These are phyloP conservation scores for Metschnikowia corniflorae DNA, from an alignment of 805 yeast species.

Conservation along the genomic window DNA sequence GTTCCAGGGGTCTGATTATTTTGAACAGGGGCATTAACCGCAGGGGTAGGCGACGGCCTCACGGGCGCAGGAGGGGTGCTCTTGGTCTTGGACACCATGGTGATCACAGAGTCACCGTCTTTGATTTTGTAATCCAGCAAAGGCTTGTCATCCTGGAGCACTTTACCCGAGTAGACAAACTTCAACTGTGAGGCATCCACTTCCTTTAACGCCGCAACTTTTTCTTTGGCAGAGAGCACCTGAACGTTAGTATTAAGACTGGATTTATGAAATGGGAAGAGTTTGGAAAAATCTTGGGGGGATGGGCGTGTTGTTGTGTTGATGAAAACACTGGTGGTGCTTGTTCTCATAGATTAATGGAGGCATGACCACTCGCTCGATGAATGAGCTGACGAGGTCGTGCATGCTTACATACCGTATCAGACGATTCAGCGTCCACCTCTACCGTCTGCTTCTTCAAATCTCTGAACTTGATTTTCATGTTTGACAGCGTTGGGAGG, in stretches of 20 bases:
- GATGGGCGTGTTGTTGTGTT: no score
- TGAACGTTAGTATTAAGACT: conserved; percentile 25
- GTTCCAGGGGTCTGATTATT: neutral
- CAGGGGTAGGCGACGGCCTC: no score
- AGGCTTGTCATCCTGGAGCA: conserved; percentile 77
- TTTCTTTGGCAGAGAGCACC: conserved; percentile 67
- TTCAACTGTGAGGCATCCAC: conserved; percentile 75
- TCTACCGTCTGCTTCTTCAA: conserved; percentile 88
- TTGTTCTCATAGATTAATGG: no score
- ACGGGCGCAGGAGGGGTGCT: conserved; percentile 22
- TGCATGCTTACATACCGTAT: conserved; percentile 66
- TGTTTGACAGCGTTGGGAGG: conserved; percentile 21
- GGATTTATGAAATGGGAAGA: no score
- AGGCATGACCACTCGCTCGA: no score
- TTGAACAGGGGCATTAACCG: no score
- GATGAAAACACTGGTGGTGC: no score
- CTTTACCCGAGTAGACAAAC: conserved; percentile 89
- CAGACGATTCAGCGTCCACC: conserved; percentile 67
- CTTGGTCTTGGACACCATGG: conserved; percentile 67
- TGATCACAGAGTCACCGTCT: conserved; percentile 84
- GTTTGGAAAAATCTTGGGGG: no score
- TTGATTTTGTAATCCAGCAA: conserved; percentile 71
- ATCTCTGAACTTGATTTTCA: conserved; percentile 85
- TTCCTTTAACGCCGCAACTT: conserved; percentile 62
- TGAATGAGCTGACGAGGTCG: no score